These are phyloP conservation scores for Colletotrichum sp. DNA, from an alignment of 2,329 filamentous ascomycete species.

Conservation along the genomic window DNA sequence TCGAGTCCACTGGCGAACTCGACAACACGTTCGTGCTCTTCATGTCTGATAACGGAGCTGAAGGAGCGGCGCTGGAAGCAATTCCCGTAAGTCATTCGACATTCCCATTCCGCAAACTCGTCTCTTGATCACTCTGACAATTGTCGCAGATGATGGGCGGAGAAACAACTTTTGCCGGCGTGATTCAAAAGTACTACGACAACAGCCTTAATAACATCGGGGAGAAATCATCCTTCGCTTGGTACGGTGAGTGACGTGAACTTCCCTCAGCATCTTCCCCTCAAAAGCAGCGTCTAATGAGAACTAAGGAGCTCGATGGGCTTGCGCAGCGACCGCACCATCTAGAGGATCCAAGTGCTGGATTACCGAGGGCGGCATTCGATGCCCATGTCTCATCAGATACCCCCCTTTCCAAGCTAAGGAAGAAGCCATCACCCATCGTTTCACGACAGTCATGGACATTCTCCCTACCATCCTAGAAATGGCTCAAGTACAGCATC, in stretches of 20 bases:
- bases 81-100: neutral
- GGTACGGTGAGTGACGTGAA: conserved; percentile 43
- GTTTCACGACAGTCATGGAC: conserved; percentile 58
- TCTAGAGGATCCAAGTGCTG: conserved; percentile 14
- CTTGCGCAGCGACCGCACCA: conserved; percentile 38
- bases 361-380: neutral
- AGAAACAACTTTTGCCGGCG: neutral
- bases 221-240: conserved; percentile 53
- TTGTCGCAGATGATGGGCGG: conserved; percentile 5
- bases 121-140: neutral
- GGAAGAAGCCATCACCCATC: conserved; percentile 39
- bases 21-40: conserved; percentile 61
- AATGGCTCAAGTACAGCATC: conserved; percentile 48
- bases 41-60: conserved; percentile 55
- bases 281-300: neutral
- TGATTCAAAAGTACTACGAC: conserved; percentile 61
- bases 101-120: neutral
- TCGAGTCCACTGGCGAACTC: conserved; percentile 52
- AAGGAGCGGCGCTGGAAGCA: conserved; percentile 25
- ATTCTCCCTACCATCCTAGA: conserved; percentile 52
- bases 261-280: neutral
- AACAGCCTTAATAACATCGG: conserved; percentile 56
- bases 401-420: conserved; percentile 17
- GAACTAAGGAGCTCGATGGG: conserved; percentile 43
- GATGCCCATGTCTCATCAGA: conserved; percentile 45